Evolutionary conservation across 148 eudicot genomes (phyloP), one percentile per base, ranked within the genome.

Genomic region (Chenopodium album): DNA sequence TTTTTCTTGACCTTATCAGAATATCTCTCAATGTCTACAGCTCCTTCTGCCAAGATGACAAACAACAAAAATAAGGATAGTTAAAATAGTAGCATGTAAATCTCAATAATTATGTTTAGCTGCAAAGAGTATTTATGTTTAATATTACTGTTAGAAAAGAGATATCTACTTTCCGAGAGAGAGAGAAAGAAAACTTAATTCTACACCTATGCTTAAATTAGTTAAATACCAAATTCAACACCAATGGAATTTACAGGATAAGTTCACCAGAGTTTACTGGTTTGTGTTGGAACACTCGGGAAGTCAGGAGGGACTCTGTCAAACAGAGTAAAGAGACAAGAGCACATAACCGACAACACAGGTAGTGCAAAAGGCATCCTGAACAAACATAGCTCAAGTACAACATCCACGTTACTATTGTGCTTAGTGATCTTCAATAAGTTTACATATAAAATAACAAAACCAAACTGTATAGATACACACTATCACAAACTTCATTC

Each of bases 1-100:
- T 50, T 75, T 11, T 10, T 69, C 62, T 81, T 85, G 65, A 46
- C 79, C 69, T 2, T 71, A 44, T 80, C 81, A 76, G 84, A 85
- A 59, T 73, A 81, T 34, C 79, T 79, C 71, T 81, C 87, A 66
- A 82, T 59, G n/a, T 78, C 87, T 37, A 78, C 71, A 52, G 34
- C 56, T 37, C 81, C 79, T 71, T 47, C 79, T 56, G 44, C 84
- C 78, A 84, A 74, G 44, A 85, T 54, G 44, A 34, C 78, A 77
- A 28, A 9, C 22, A 47, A 52, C 34, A 32, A 50, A 81, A 72
- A 1, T 32, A 73, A 72, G 76, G 67, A 20, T 47, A 78, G 59
- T 37, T 52, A 75, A 72, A 48, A 4, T 22, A 31, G 1, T 70
- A 7, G 46, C 23, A 28, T 19, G 32, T 75, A 71, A 76, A 71